Evolutionary conservation across 768 basidiomycete genomes (phyloP).

Genomic region (Collybiopsis luxurians): DNA sequence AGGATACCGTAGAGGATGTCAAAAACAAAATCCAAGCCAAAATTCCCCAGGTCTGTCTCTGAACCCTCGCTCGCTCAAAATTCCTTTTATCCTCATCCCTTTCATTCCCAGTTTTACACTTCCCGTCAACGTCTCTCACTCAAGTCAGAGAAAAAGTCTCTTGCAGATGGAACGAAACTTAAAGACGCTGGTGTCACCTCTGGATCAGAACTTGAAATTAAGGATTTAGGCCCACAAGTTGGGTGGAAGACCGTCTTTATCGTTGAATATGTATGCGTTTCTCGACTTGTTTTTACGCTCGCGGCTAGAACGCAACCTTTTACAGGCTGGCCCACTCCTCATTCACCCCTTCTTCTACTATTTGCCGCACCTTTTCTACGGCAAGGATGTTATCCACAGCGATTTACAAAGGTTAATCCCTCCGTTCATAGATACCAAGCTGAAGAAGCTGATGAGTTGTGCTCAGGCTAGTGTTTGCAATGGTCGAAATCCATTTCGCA

Average conservation of each 20-base stretch:
- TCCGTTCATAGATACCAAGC: slow-evolving; percentile 13
- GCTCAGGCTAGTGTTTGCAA: slow-evolving; percentile 60
- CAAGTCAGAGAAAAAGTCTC: slow-evolving; percentile 56
- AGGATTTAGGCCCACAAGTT: slow-evolving; percentile 90
- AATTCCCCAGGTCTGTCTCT: slow-evolving; percentile 8
- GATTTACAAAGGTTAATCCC: slow-evolving; percentile 64
- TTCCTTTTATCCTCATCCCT: background rate
- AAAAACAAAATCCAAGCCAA: slow-evolving; percentile 47
- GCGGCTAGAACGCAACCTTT: slow-evolving; percentile 6
- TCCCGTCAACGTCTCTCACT: slow-evolving; percentile 73
- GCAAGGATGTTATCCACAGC: slow-evolving; percentile 68
- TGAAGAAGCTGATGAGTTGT: slow-evolving; percentile 7
- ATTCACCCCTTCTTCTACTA: slow-evolving; percentile 86
- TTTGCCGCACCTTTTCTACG: slow-evolving; percentile 68
- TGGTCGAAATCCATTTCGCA: slow-evolving; percentile 83
- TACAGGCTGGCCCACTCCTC: slow-evolving; percentile 79
- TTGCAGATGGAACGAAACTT: slow-evolving; percentile 64
- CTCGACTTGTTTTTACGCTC: background rate
- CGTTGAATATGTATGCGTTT: slow-evolving; percentile 83
- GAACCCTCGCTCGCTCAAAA: background rate
- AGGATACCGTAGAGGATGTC: slow-evolving; percentile 50
- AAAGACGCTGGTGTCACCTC: slow-evolving; percentile 52
- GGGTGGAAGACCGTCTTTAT: slow-evolving; percentile 88
- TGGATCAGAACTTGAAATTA: slow-evolving; percentile 68
- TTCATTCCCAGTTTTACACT: slow-evolving; percentile 53